A percentile compares a stretch with the other conserved stretches of the same genome.
Evolutionary conservation across 139 green algal species (phyloP).

Genomic region (Coelastrella sp.): DNA sequence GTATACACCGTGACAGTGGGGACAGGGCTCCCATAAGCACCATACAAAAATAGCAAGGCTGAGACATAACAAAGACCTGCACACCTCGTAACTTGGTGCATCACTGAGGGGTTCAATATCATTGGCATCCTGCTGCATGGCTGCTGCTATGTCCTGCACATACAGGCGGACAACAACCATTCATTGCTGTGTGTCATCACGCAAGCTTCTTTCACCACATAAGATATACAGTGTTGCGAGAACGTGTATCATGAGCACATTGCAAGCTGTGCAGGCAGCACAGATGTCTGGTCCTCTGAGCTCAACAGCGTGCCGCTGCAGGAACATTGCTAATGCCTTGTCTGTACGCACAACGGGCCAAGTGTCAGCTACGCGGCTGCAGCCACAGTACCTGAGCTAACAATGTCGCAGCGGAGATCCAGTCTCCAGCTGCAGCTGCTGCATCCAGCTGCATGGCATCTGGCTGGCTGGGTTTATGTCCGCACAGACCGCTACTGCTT

Average conservation of each 20-base stretch:
- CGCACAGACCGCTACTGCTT: neutral
- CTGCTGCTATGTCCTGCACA: conserved; percentile 23
- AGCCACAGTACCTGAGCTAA: neutral
- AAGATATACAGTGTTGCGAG: no score
- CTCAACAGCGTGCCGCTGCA: neutral
- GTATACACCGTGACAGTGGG: no score
- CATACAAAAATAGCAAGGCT: no score
- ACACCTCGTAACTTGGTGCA: neutral
- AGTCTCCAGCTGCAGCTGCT: neutral
- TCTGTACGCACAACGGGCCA: no score
- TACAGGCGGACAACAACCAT: neutral
- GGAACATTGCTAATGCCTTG: neutral
- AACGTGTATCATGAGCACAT: no score
- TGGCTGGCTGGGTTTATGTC: neutral
- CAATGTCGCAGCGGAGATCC: neutral
- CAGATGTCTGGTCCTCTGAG: no score
- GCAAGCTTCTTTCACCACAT: neutral
- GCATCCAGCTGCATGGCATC: neutral
- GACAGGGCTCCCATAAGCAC: no score
- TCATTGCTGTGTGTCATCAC: no score
- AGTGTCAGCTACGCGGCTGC: no score
- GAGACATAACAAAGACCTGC: neutral
- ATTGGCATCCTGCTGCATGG: neutral
- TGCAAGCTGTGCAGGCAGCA: no score
- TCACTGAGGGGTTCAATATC: neutral